Evolutionary conservation across 1,139 yeast genomes (phyloP), one percentile per base, ranked within the genome.

Genomic region (Magnusiomyces fungicola): DNA sequence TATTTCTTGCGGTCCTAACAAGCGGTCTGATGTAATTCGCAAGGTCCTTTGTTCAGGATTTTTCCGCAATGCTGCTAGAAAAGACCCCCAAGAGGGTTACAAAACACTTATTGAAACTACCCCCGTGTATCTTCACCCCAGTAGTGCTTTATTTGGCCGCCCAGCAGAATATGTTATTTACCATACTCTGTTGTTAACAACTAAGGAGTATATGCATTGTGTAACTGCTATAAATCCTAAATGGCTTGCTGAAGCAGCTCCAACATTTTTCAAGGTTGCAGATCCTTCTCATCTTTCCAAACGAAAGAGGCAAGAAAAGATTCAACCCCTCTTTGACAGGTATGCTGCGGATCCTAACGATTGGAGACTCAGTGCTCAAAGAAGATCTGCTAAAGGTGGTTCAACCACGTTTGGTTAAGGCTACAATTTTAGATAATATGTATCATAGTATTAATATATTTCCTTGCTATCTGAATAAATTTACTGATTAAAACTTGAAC

Each of bases 141-240:
- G 95, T 1, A 85, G 95, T 43, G 74, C 94, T 1, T 65, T 92
- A 32, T 85, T 79, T 62, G 85, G 83, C 23, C 83, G 83, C 58
- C 76, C 74, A 19, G 81, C 90, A 2, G 89, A 83, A 54, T 85
- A 84, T 61, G 94, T 89, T 48, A 71, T 92, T 1, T 92, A 89
- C 61, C 95, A 90, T 61, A 83, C 94, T 4, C 71, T 92, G 50
- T 71, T 90, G 43, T 71, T 87, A 59, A 92, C 97, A 0, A 76
- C 88, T 3, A 81, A 80, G 61, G 97, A 90, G 69, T 92, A 89
- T 64, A 88, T 92, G 96, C 94, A 88, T 53, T 84, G 88, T 58
- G 85, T 82, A 7, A 83, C 95, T 0, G 73, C 78, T 3, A 81
- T 92, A 47, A 94, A 88, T 50, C 90, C 97, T 0, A 73, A 73